phyloP scores from a whole-genome alignment of 768 basidiomycete species.

The Lentinula guzmanii region DNA sequence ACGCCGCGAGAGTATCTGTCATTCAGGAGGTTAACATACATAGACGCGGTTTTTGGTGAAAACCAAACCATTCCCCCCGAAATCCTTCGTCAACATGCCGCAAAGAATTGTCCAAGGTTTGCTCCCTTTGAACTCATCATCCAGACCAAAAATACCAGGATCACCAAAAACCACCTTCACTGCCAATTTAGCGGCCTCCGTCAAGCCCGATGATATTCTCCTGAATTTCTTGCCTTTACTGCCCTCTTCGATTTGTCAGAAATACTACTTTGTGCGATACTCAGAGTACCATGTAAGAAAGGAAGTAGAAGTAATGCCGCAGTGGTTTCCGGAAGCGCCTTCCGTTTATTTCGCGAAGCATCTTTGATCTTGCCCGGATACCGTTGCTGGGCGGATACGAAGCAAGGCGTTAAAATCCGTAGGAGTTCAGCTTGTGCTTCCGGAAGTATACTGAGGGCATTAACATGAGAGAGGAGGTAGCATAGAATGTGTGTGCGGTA shows the following conservation, averaged over 20 bases:
- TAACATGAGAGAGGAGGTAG: conserved; percentile 76
- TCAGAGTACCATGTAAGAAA: neutral
- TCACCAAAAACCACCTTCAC: neutral
- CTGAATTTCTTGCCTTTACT: neutral
- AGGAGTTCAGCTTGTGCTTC: conserved; percentile 51
- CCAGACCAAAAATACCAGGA: neutral
- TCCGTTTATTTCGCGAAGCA: neutral
- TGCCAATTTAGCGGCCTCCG: neutral
- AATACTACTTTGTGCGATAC: conserved; percentile 3
- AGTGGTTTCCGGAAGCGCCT: neutral
- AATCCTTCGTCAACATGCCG: neutral
- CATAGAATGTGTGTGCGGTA: conserved; percentile 47
- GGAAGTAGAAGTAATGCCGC: neutral
- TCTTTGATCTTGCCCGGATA: conserved; percentile 34
- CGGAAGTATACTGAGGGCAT: conserved; percentile 40
- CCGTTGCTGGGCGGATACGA: conserved; percentile 28
- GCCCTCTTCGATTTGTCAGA: neutral
- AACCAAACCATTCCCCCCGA: neutral
- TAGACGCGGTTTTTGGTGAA: too few relatives aligned
- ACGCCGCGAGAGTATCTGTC: neutral
- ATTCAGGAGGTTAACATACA: neutral
- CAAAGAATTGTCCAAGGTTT: neutral
- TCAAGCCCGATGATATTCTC: conserved; percentile 17
- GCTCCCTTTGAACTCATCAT: neutral
- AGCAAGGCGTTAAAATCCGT: conserved; percentile 20